Conservation (phyloP, 148 eudicot species). For the Chenopodium suecicum region DNA sequence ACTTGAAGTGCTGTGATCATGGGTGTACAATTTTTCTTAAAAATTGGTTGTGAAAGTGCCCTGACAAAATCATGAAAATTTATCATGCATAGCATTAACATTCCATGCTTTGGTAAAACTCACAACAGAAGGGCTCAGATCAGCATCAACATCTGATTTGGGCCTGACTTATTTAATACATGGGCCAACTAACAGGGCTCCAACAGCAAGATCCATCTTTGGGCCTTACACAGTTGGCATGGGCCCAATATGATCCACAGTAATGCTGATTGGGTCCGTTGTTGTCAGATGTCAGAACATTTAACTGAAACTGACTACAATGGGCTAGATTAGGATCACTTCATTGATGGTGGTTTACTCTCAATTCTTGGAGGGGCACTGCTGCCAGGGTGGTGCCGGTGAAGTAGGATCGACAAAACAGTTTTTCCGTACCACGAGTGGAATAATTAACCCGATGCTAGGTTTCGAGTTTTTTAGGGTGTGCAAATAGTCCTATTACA, state of each 20-base stretch:
- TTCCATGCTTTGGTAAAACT: not conserved
- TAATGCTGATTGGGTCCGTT: not conserved
- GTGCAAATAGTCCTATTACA: too few species aligned
- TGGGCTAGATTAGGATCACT: slow-evolving; percentile 76
- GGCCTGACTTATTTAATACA: not conserved
- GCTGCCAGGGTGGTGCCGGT: too few species aligned
- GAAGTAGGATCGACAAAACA: too few species aligned
- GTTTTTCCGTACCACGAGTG: too few species aligned
- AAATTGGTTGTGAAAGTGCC: too few species aligned
- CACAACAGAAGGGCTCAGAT: not conserved
- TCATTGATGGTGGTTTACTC: slow-evolving; percentile 73
- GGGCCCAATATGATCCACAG: not conserved
- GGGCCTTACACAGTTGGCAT: not conserved
- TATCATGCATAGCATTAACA: not conserved
- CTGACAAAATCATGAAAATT: too few species aligned
- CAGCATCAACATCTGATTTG: not conserved
- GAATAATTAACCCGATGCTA: too few species aligned
- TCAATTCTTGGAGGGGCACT: slow-evolving; percentile 45
- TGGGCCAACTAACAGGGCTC: not conserved
- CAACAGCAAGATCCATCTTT: not conserved
- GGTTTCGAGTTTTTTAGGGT: too few species aligned
- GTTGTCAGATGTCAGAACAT: not conserved
- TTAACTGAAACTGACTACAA: slow-evolving; percentile 37
- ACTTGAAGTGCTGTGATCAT: too few species aligned
- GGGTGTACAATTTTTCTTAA: too few species aligned